Evolutionary conservation across 2,329 filamentous ascomycete genomes (phyloP), one percentile per base, ranked within the genome.

Genomic region (Colletotrichum trifolii): DNA sequence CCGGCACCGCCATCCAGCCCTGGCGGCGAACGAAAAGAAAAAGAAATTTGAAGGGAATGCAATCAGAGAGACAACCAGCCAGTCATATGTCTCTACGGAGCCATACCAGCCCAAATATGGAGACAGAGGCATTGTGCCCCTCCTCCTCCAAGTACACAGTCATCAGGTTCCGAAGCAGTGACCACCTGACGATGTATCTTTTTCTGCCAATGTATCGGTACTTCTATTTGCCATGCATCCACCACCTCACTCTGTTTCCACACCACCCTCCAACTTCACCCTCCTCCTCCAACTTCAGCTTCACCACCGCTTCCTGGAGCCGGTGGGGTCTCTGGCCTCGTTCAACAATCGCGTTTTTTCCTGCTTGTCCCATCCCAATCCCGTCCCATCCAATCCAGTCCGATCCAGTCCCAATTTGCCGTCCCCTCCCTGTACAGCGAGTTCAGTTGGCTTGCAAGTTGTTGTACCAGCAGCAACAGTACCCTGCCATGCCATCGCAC

Each of bases 341-440:
- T 68, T 68, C 67, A 68, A 68, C 67, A 68, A 61, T 68, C 67
- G 53, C 57, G 54, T 60, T 68, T 68, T 67, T 67, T 55, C 52
- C 52, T 59, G 58, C 42, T 54, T 50, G 54, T 56, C 59, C 65
- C 54, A 47, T 56, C 47, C 39, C 39, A 56, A 50, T 56, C 59
- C 65, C 54, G 40, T 56, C 47, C 39, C 39, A 56, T 62, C 64
- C 57, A 61, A 61, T 65, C 62, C 46, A 52, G 50, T 42, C 52
- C 63, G 33, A 57, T 52, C 58, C 47, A 43, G 15, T 15, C 25
- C 25, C 25, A 25, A 25, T 25, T 25, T 25, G 17, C 25, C 4
- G 25, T 25, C 25, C 25, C 25, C 25, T 25, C 25, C 25, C 25
- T 25, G 25, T 25, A 25, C 4, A 25, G 25, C 25, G 25, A 25